A percentile compares a stretch with the other conserved stretches of the same genome.
Conservation (phyloP, 2,329 filamentous ascomycete genomes). For the Paracoccidioides brasiliensis region DNA sequence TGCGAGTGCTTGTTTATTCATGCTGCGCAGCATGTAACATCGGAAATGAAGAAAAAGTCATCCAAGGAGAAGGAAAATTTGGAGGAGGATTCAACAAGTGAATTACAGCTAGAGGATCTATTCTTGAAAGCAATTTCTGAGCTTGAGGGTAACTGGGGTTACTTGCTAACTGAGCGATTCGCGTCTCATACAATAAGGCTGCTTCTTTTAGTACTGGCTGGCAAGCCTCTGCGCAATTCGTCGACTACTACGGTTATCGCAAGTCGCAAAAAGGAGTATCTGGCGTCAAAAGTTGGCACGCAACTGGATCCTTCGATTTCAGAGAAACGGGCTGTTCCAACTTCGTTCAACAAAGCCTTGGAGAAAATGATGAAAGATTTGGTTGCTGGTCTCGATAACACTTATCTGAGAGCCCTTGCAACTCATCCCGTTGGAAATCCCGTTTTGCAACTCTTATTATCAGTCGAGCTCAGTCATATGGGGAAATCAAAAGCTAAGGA, state of each 20-base stretch:
- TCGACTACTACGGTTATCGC: slow-evolving; percentile 63
- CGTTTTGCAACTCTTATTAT: slow-evolving; percentile 77
- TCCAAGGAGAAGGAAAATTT: slow-evolving; percentile 32
- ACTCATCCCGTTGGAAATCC: slow-evolving; percentile 87
- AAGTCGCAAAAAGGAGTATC: slow-evolving; percentile 83
- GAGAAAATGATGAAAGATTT: slow-evolving; percentile 73
- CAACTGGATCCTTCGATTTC: slow-evolving; percentile 37
- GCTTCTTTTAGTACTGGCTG: slow-evolving; percentile 72
- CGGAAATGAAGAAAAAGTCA: slow-evolving; percentile 46
- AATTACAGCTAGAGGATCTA: slow-evolving; percentile 64
- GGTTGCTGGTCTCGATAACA: slow-evolving; percentile 60
- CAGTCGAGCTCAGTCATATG: slow-evolving; percentile 67
- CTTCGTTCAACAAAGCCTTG: slow-evolving; percentile 62
- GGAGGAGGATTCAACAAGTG: slow-evolving; percentile 29
- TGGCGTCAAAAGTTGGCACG: slow-evolving; percentile 43
- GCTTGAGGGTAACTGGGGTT: slow-evolving; percentile 71
- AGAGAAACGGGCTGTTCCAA: slow-evolving; percentile 51
- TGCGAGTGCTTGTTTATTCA: slow-evolving; percentile 86
- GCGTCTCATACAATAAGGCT: slow-evolving; percentile 85
- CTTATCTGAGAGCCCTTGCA: slow-evolving; percentile 68
- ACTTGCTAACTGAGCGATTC: slow-evolving; percentile 73
- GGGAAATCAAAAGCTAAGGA: slow-evolving; percentile 54
- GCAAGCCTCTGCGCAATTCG: slow-evolving; percentile 59
- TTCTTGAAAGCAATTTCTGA: slow-evolving; percentile 77
- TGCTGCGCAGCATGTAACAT: slow-evolving; percentile 63